Evolutionary conservation across 164 flowering plant species (phyloP), one percentile per base, ranked within the genome.

Genomic region (Chloranthus sessilifolius): DNA sequence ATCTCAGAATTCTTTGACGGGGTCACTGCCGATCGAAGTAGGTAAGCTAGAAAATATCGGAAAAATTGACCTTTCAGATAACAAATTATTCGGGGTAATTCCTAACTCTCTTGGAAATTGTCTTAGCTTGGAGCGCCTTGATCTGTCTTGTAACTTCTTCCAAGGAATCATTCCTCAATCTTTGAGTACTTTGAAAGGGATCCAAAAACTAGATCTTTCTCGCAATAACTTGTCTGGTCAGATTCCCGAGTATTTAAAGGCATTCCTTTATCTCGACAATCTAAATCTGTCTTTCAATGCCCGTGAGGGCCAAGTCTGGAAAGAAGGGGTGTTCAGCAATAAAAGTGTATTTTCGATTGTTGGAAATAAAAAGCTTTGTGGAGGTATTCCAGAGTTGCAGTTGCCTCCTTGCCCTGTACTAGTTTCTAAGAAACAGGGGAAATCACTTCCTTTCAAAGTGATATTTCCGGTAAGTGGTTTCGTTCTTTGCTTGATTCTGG

Each of bases 351-450:
- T 71, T 5, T 55, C 62, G 7, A 5, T 76, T 0, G 2, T 12
- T 1, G 72, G 72, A 60, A 76, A 76, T 38, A 39, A 3, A 0
- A 40, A 31, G 27, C 62, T 76, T 20, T 76, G 79, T 62, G 70
- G 74, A 5, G 79, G 72, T 11, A 47, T 63, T 2, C 21, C 58
- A 1, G 22, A 45, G 23, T 31, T 74, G 10, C 24, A 60, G 2
- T 50, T 74, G 31, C 70, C 67, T 4, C 7, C 23, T 3, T 70
- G 76, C 62, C n/a, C 10, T 3, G 15, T 10, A 2, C 0, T 2
- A 43, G 24, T 14, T 22, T 21, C 10, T 3, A 43, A 21, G 26
- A 43, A 38, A 15, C 23, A 36, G n/a, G n/a, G n/a, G 24, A 31
- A 11, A 2, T 33, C 33, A 14, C 9, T 2, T 11, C 0, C 23